Evolutionary conservation across 805 yeast genomes (phyloP).

Genomic region (Yarrowia divulgata): DNA sequence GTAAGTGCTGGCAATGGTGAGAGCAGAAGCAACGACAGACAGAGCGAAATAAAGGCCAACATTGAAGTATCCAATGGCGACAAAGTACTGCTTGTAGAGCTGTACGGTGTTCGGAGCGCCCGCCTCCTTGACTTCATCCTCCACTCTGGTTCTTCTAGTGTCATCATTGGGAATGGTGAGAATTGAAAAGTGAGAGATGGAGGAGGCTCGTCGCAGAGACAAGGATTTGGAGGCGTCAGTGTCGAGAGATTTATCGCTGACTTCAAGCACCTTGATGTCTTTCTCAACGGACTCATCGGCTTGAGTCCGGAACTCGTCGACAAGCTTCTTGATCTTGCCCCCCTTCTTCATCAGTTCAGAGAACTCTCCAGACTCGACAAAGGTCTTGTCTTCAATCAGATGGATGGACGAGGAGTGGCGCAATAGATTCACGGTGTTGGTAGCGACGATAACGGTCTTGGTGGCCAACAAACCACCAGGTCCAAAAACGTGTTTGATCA

Average conservation of each 20-base stretch:
- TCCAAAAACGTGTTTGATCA: constrained; percentile 71
- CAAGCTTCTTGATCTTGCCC: background rate
- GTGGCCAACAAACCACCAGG: constrained; percentile 67
- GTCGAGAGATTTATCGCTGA: too few species aligned
- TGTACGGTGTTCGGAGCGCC: too few species aligned
- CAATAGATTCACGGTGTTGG: constrained; percentile 79
- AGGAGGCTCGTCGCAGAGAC: background rate
- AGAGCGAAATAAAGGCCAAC: background rate
- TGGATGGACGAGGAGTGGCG: constrained; percentile 72
- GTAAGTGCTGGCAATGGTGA: background rate
- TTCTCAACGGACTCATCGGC: background rate
- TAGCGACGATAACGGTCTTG: constrained; percentile 77
- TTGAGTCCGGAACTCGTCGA: background rate
- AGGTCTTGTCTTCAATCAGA: constrained; percentile 59
- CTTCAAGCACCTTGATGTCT: background rate
- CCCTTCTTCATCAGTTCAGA: background rate
- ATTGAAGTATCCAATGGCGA: background rate
- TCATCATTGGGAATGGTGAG: background rate
- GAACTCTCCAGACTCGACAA: constrained; percentile 59
- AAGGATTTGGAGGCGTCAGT: background rate
- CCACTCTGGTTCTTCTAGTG: constrained; percentile 7
- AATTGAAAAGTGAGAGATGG: constrained; percentile 2
- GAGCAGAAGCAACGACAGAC: background rate
- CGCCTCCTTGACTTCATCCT: background rate
- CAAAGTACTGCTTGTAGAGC: constrained; percentile 1